Conservation (phyloP, 441 rosid genomes). For the Sinapis alba region DNA sequence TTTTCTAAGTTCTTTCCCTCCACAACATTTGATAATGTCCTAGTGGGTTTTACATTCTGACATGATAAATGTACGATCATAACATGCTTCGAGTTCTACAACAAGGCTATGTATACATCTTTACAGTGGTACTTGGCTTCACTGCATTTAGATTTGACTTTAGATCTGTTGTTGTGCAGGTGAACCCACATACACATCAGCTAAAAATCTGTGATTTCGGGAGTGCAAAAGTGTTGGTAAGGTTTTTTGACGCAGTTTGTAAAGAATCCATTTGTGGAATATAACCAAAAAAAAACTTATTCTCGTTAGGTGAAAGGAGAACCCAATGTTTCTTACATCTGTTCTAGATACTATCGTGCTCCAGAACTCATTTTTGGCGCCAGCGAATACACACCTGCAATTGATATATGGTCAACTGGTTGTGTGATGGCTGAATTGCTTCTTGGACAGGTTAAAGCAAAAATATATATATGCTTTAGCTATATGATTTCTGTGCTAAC, state of each 20-base stretch:
- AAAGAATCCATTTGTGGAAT: neutral
- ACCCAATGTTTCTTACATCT: constrained; percentile 95
- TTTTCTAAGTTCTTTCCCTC: neutral
- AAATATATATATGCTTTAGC: neutral
- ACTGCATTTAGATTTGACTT: constrained; percentile 25
- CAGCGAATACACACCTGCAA: constrained; percentile 96
- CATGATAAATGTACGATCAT: constrained; percentile 11
- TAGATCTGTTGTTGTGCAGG: constrained; percentile 51
- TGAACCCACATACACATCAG: constrained; percentile 97
- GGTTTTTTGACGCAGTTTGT: constrained; percentile 23
- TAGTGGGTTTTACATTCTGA: constrained; percentile 1
- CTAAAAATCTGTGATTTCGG: constrained; percentile 97
- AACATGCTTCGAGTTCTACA: constrained; percentile 1
- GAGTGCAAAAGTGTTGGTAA: constrained; percentile 98
- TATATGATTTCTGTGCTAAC: constrained; percentile 2
- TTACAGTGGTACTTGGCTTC: neutral
- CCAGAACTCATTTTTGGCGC: constrained; percentile 99
- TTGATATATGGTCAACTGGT: constrained; percentile 99
- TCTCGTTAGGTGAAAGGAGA: constrained; percentile 62
- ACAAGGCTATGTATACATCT: neutral
- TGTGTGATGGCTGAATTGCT: constrained; percentile 99
- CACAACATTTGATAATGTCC: neutral
- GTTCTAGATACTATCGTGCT: constrained; percentile 98
- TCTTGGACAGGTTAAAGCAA: constrained; percentile 80
- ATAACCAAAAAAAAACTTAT: neutral